Base-by-base conservation (phyloP, 441 rosid species). In the Adansonia grandidieri region DNA sequence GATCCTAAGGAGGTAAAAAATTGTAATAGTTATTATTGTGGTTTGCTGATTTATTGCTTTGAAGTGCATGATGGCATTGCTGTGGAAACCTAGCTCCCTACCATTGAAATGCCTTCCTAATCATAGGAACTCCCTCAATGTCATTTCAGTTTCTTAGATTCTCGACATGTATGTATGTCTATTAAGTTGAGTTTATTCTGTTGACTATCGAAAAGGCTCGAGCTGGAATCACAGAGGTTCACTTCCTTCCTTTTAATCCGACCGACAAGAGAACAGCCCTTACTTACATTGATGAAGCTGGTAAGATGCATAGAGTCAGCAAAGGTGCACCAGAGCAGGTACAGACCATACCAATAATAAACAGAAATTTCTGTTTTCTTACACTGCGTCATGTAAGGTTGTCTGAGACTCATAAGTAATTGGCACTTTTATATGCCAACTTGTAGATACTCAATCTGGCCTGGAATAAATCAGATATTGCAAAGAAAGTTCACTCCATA, bases 241-340 rank as follows among this genome's bases (percentile, higher is more conserved):
- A 87, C 86, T 90, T 91, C 85, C 90, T 91, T 79, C 94, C 89
- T 19, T 89, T 88, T 63, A 89, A 88, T 80, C 91, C 87, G 47
- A 82, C 87, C 22, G 86, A 89, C 74, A 86, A 91, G 86, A 88
- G 91, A 85, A 91, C 92, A 20, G 89, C 91, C 17, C 82, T 90
- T 65, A 85, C 92, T 32, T 91, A 82, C 84, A 56, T 79, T 0
- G 90, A 87, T 79, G 47, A 65, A 24, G 81, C 73, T 44, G 91
- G 86, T 51, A 88, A 83, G 80, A 86, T 88, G 92, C 89, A 91
- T 62, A 74, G 88, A 76, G 89, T 84, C 73, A 91, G 91, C 84
- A 89, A 91, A 84, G 92, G 92, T 75, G 84, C 92, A 77, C 95
- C 86, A 19, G 90, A 91, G 85, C 90, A 89, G 91, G 91, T 83